phyloP scores from a whole-genome alignment of 2,329 filamentous ascomycete species.

The Aspergillus neotritici region DNA sequence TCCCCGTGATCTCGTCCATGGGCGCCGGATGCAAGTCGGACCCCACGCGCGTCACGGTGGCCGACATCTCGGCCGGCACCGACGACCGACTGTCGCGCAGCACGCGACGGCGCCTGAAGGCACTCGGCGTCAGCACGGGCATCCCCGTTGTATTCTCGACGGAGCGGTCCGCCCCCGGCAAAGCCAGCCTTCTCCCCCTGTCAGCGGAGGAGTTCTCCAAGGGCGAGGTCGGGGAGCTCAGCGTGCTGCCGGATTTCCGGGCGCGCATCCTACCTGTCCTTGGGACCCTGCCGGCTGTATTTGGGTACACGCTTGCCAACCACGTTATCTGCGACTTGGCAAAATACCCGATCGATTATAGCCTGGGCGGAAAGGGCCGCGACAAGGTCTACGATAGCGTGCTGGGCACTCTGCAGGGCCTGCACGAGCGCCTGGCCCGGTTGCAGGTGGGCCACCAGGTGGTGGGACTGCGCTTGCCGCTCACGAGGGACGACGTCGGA shows the following conservation, averaged over 20 bases:
- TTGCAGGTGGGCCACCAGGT: slow-evolving; percentile 47
- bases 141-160: slow-evolving; percentile 91
- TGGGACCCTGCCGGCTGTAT: slow-evolving; percentile 95
- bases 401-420: slow-evolving; percentile 65
- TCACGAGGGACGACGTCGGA: slow-evolving; percentile 74
- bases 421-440: slow-evolving; percentile 69
- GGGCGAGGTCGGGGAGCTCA: slow-evolving; percentile 77
- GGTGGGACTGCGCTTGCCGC: slow-evolving; percentile 69
- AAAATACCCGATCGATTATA: slow-evolving; percentile 76
- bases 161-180: slow-evolving; percentile 82
- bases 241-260: slow-evolving; percentile 85
- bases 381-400: slow-evolving; percentile 92
- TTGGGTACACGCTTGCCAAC: slow-evolving; percentile 86
- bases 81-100: slow-evolving; percentile 85
- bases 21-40: slow-evolving; percentile 91
- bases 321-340: slow-evolving; percentile 78
- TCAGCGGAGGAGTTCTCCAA: slow-evolving; percentile 83
- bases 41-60: slow-evolving; percentile 76
- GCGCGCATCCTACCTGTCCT: slow-evolving; percentile 92
- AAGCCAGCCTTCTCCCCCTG: slow-evolving; percentile 81
- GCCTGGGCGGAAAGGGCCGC: slow-evolving; percentile 70
- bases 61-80: slow-evolving; percentile 80
- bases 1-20: slow-evolving; percentile 91
- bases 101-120: slow-evolving; percentile 72
- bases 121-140: slow-evolving; percentile 70